Conservation (phyloP, 2,329 filamentous ascomycete genomes). For the Sphaceloma murrayae region DNA sequence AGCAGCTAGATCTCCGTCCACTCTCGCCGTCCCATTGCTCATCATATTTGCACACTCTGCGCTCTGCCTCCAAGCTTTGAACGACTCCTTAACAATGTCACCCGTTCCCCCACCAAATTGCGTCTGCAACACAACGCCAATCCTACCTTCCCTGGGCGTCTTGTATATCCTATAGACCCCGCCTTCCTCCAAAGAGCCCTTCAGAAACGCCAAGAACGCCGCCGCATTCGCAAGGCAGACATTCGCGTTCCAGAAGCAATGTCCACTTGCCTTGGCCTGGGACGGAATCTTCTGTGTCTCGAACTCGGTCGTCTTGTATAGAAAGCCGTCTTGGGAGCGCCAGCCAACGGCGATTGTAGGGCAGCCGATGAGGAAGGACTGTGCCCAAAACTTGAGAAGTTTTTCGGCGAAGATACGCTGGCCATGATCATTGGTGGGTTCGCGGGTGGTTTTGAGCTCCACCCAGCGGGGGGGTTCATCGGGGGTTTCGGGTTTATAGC, state of each 20-base stretch:
- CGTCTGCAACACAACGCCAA: constrained; percentile 46
- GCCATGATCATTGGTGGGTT: constrained; percentile 50
- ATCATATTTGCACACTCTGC: too few species aligned
- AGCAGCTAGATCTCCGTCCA: too few species aligned
- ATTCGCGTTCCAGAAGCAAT: constrained; percentile 77
- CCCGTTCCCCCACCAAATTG: constrained; percentile 6
- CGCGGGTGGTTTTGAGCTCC: constrained; percentile 75
- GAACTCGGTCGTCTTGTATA: constrained; percentile 66
- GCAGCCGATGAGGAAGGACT: constrained; percentile 74
- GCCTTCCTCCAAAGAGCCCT: constrained; percentile 48
- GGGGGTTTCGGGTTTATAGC: constrained; percentile 59
- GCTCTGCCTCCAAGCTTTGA: constrained; percentile 1
- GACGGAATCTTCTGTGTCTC: constrained; percentile 70
- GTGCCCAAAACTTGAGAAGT: constrained; percentile 84
- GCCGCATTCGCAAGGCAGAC: constrained; percentile 86
- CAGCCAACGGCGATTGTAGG: constrained; percentile 89
- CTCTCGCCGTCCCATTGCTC: too few species aligned
- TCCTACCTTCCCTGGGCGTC: constrained; percentile 47
- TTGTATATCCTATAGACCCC: constrained; percentile 75
- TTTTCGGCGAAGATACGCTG: constrained; percentile 75
- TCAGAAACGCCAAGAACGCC: constrained; percentile 52
- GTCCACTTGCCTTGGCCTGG: constrained; percentile 57
- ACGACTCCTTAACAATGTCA: constrained; percentile 1
- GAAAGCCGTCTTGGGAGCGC: constrained; percentile 60
- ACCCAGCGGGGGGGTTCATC: constrained; percentile 77